These are phyloP conservation scores for Scenedesmus sp. DNA, from an alignment of 163 green algal genomes.

Conservation along the genomic window DNA sequence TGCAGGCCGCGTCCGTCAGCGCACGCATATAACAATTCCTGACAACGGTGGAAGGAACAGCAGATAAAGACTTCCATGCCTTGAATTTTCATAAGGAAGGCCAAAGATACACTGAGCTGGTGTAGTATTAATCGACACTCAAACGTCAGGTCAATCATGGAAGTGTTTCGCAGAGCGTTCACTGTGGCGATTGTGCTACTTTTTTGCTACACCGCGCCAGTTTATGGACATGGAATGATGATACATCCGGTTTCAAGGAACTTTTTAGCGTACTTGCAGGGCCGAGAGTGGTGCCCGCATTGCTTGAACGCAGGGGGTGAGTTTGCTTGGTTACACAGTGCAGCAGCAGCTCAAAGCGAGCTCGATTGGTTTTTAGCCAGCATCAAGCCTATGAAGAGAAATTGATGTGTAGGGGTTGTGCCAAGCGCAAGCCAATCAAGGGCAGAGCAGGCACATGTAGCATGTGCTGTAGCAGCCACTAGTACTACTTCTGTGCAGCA, in stretches of 20 bases:
- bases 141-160: not conserved
- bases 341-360: not conserved
- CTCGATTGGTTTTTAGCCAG: too few species aligned
- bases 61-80: not conserved
- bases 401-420: too few species aligned
- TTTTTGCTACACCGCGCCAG: not conserved
- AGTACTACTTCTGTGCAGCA: not conserved
- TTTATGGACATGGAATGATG: slow-evolving; percentile 21
- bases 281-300: slow-evolving; percentile 22
- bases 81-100: not conserved
- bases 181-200: not conserved
- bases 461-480: not conserved
- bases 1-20: not conserved
- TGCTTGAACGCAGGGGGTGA: slow-evolving; percentile 43
- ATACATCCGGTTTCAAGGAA: slow-evolving; percentile 41
- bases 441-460: not conserved
- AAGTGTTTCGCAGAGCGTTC: slow-evolving; percentile 2
- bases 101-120: not conserved
- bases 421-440: not conserved
- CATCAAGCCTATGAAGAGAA: not conserved
- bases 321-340: not conserved
- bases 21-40: slow-evolving; percentile 1
- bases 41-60: not conserved
- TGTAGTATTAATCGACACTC: not conserved
- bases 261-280: slow-evolving; percentile 42